These are phyloP conservation scores for Ceratobasidium theobromae DNA, from an alignment of 1,284 basidiomycete species.

Conservation along the genomic window DNA sequence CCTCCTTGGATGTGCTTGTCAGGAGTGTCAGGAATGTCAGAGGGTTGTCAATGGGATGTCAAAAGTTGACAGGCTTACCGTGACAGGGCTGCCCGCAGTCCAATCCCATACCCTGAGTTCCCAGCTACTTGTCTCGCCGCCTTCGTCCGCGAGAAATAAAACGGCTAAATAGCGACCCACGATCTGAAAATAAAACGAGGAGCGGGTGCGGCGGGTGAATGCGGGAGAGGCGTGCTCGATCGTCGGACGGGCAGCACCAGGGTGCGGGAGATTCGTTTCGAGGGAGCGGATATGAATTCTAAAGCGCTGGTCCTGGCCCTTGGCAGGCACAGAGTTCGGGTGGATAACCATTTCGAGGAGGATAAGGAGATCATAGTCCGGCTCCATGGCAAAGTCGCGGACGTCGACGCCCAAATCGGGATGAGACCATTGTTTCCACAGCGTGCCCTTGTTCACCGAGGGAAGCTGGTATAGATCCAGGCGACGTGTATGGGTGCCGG, in stretches of 20 bases:
- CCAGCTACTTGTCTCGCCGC: background rate
- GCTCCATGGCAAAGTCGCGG: slow-evolving; percentile 1
- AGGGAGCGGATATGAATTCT: background rate
- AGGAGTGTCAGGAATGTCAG: no score
- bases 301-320: background rate
- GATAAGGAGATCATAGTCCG: slow-evolving; percentile 13
- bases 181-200: background rate
- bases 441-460: slow-evolving; percentile 6
- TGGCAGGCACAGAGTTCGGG: background rate
- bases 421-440: slow-evolving; percentile 6
- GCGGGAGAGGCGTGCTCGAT: background rate
- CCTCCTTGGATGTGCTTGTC: background rate
- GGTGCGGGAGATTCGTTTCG: background rate
- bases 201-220: background rate
- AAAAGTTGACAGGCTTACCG: background rate
- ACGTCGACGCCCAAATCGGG: slow-evolving; percentile 11
- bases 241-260: background rate
- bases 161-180: background rate
- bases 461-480: slow-evolving; percentile 12
- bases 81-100: slow-evolving; percentile 13
- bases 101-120: slow-evolving; percentile 22
- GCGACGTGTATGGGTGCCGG: background rate
- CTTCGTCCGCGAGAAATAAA: background rate
- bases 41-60: no score
- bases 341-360: background rate